Evolutionary conservation across 2,329 filamentous ascomycete species (phyloP).

Genomic region (Dothidotthia symphoricarpi): DNA sequence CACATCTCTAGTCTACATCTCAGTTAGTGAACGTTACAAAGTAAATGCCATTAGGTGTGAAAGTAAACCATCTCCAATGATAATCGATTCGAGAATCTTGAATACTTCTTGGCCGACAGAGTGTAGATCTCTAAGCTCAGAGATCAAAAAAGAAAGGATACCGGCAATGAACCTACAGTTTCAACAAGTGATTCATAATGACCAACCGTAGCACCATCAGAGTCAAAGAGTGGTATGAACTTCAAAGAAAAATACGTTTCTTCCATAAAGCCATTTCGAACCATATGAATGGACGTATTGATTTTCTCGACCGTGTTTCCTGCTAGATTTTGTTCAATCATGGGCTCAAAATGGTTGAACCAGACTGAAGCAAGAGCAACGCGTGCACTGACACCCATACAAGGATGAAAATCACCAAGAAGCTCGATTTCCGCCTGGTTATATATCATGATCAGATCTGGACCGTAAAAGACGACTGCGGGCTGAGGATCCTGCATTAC

Average conservation of each 20-base stretch:
- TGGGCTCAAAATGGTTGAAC: constrained; percentile 23
- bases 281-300: constrained; percentile 70
- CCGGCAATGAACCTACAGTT: constrained; percentile 53
- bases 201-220: constrained; percentile 67
- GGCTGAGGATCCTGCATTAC: constrained; percentile 60
- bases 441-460: constrained; percentile 40
- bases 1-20: constrained; percentile 13
- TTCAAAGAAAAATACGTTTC: constrained; percentile 79
- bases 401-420: constrained; percentile 49
- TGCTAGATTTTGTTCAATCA: constrained; percentile 20
- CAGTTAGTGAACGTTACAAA: constrained; percentile 2
- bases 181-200: constrained; percentile 77
- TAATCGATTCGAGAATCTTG: too few species aligned
- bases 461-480: constrained; percentile 59
- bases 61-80: too few species aligned
- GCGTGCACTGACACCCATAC: constrained; percentile 58
- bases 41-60: too few species aligned
- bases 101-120: too few species aligned
- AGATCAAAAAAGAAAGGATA: neutral
- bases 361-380: constrained; percentile 70
- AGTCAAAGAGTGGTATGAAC: constrained; percentile 70
- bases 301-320: constrained; percentile 44
- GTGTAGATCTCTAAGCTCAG: too few species aligned
- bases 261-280: constrained; percentile 66
- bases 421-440: constrained; percentile 40